phyloP scores from a whole-genome alignment of 176 grass and related monocot species.

The Oryza officinalis region DNA sequence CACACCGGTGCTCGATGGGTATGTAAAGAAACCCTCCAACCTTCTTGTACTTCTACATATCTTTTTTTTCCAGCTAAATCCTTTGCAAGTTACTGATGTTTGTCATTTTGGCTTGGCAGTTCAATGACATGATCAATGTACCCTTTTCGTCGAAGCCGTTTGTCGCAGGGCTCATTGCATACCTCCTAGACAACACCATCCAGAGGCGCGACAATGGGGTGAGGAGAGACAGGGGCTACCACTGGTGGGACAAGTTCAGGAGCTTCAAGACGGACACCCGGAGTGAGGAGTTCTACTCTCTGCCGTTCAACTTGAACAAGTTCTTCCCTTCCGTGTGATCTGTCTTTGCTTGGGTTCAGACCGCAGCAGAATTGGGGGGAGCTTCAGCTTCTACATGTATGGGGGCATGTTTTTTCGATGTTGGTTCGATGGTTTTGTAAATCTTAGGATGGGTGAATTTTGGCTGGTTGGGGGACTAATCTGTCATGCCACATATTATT shows the following conservation, averaged over 20 bases:
- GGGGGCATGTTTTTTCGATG: neutral
- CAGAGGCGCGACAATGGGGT: constrained; percentile 29
- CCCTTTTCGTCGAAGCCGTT: constrained; percentile 55
- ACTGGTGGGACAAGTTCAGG: constrained; percentile 62
- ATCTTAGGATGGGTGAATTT: neutral
- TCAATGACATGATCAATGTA: constrained; percentile 59
- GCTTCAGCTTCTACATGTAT: neutral
- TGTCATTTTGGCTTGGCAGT: constrained; percentile 29
- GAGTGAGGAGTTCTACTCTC: constrained; percentile 63
- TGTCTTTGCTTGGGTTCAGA: neutral
- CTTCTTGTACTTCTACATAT: neutral
- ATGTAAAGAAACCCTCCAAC: neutral
- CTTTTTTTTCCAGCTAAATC: neutral
- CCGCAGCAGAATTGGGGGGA: neutral
- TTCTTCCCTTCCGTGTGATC: constrained; percentile 57
- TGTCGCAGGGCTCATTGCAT: constrained; percentile 46
- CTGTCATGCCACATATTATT: neutral
- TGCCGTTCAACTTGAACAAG: constrained; percentile 63
- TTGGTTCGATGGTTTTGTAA: neutral
- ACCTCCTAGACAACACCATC: constrained; percentile 64
- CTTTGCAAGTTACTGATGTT: neutral
- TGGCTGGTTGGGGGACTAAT: neutral
- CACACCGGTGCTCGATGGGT: constrained; percentile 58
- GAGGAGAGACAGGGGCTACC: constrained; percentile 57
- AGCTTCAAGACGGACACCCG: constrained; percentile 49